Evolutionary conservation across 306 rosid genomes (phyloP), one percentile per base, ranked within the genome.

Genomic region (Cajanus cajan): DNA sequence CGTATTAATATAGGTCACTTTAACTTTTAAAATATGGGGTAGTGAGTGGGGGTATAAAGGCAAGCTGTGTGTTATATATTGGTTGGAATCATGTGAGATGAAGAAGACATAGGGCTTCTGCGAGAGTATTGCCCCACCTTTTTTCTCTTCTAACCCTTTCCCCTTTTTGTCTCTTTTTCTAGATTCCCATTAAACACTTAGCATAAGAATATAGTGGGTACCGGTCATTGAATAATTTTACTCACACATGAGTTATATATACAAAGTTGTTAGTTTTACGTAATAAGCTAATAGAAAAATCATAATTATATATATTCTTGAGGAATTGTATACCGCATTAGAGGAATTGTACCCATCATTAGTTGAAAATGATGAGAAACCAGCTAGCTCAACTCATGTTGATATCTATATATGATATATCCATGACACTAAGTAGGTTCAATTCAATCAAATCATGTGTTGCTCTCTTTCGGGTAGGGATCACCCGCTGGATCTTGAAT

Each of bases 1-100:
- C 10, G 5, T 48, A n/a, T n/a, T n/a, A 65, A 43, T 8, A 31
- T 58, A 62, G 85, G 85, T 58, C 84, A 78, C 76, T 51, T 66
- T 45, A 37, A 58, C 45, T 73, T 79, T 89, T 67, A 7, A 61
- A 78, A 81, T 78, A 74, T 63, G 87, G 85, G 87, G 89, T 84
- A 72, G 87, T 83, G 87, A 86, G 87, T 83, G 87, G 87, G 73
- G 55, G 84, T 44, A 84, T 86, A 86, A 83, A 77, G 80, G 87
- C 80, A 36, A 73, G 76, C 76, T 77, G 77, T 67, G 76, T 80
- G 78, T 65, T 83, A 61, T 77, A 73, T 67, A 80, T 71, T 77
- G 71, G 79, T 59, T 83, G 79, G 82, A 83, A 86, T 86, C 82
- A 67, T 77, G 64, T 76, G 82, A 77, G 50, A 78, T 44, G 84